These are phyloP conservation scores for Parascedosporium putredinis DNA, from an alignment of 2,329 filamentous ascomycete species.

Conservation along the genomic window DNA sequence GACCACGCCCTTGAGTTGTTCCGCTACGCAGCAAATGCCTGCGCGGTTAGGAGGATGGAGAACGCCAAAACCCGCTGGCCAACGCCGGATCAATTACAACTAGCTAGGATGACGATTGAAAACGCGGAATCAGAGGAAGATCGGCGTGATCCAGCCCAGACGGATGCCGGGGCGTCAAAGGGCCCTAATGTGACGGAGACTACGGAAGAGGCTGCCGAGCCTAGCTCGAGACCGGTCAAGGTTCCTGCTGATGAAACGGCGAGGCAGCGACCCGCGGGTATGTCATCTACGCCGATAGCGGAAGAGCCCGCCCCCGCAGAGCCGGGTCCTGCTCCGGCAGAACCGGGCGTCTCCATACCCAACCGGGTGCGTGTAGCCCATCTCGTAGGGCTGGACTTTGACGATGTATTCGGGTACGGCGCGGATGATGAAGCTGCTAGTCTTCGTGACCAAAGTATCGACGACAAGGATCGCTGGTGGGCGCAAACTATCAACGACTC, in stretches of 20 bases:
- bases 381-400: conserved; percentile 1
- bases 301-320: neutral
- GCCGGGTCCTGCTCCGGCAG: neutral
- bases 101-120: conserved; percentile 4
- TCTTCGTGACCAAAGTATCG: neutral
- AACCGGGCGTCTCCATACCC: neutral
- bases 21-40: neutral
- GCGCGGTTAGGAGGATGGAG: conserved; percentile 5
- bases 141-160: neutral
- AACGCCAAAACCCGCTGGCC: conserved; percentile 5
- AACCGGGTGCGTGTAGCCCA: neutral
- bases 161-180: neutral
- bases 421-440: neutral
- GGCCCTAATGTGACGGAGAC: neutral
- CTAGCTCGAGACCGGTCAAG: neutral
- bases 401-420: conserved; percentile 1
- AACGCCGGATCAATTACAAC: neutral
- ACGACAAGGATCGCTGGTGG: conserved; percentile 5
- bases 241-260: neutral
- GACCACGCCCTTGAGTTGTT: conserved; percentile 3
- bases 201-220: neutral
- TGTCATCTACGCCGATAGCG: too few relatives aligned
- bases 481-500: conserved; percentile 1
- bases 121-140: neutral
- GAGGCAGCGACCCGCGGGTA: neutral